Evolutionary conservation across 352 stramenopile genomes (phyloP), one percentile per base, ranked within the genome.

Genomic region (Pythium oligandrum): DNA sequence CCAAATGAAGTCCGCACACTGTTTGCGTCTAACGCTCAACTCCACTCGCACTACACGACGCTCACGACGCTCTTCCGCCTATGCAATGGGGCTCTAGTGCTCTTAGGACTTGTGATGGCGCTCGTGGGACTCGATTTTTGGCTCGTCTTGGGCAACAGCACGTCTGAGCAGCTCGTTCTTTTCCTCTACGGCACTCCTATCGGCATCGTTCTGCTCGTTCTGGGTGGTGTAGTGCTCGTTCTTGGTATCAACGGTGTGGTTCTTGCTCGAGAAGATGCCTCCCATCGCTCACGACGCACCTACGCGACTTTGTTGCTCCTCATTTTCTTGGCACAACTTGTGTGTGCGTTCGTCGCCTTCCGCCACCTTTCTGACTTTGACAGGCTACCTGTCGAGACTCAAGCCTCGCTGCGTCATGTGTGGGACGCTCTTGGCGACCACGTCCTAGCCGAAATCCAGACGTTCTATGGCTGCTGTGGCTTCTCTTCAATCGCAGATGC

Each of bases 1-100:
- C 74, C 74, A 0, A 48, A 82, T 30, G 74, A 84, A 53, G 48
- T 61, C 4, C 58, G 69, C 0, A 78, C 74, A 1, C 56, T 89
- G 26, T 86, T 86, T 51, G 70, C 57, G 2, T 72, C 74, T 0
- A 79, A 51, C 3, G 53, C 31, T 9, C 52, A 44, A 0, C 45
- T 82, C 8, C 48, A 70, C n/a, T 34, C 17, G 11, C 72, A 85
- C 34, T 89, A 79, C 26, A 39, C 39, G n/a, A 49, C 48, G 0
- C 45, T 81, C 3, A 75, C 63, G 4, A 12, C 53, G 0, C 17
- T 74, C 0, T 66, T 87, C 26, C 63, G 64, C 26, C 6, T 64
- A 7, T 67, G 59, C 45, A 85, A 79, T 38, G 57, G 57, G 0
- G 1, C 71, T 0, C 58, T 87, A 6, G 44, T 57, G 1, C 2